Base-by-base conservation (phyloP, 2,329 filamentous ascomycete species). In the Penicillium sp. region DNA sequence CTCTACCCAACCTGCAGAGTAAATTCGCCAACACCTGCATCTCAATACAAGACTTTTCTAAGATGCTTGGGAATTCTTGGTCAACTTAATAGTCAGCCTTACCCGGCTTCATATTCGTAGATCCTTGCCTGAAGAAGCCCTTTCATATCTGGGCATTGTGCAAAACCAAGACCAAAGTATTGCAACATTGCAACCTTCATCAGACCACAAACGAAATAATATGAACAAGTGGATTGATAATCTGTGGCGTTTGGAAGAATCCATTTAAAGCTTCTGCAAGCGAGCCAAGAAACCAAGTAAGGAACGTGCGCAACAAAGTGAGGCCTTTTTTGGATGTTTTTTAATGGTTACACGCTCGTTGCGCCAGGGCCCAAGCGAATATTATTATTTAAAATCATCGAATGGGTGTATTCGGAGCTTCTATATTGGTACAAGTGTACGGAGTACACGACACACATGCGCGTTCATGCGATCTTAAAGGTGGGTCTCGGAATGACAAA, bases 401-500 rank as follows among this genome's bases (percentile, higher is more conserved):
- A 13, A 33, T 33, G 19, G 13, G 9, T 35, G 19, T 36, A n/a
- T 12, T 25, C 21, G 9, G 21, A 36, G 5, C 13, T 10, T 17
- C 13, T 35, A 23, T 23, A 3, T 17, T 25, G 5, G 31, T 48
- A 23, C 13, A 48, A 48, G 31, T 36, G 21, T 25, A 23, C 21
- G 21, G 21, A 23, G 2, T 23, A n/a, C 31, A 35, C 13, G 15
- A 48, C 35, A 38, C 35, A 38, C 31, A 53, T 47, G n/a, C 19
- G 33, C 4, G 13, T 38, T 23, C 19, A n/a, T 29, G 27, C 15
- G 53, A 42, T 57, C 5, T 33, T 23, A 5, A 19, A 27, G 29
- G 41, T 52, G 49, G 54, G 54, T 42, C 54, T 57, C 33, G 31
- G 47, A 44, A n/a, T 38, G 38, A 51, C 31, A 36, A 15, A 33